Conservation (phyloP, 805 yeast species). For the Metschnikowia vanudenii region DNA sequence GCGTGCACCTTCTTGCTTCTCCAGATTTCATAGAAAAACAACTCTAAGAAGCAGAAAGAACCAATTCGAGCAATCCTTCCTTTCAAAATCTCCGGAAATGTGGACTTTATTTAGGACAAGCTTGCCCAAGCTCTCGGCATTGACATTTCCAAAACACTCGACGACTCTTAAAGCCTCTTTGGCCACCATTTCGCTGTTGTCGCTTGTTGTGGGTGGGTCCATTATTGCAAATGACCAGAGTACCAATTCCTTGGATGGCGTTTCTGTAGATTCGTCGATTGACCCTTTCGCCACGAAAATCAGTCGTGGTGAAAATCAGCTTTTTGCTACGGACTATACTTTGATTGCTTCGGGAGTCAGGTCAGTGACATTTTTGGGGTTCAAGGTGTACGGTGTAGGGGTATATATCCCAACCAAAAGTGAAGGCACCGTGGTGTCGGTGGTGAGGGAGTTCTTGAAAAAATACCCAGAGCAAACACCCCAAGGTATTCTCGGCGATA, state of each 20-base stretch:
- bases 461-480: constrained; percentile 7
- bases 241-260: constrained; percentile 21
- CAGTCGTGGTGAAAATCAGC: constrained; percentile 6
- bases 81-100: constrained; percentile 1
- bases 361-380: constrained; percentile 73
- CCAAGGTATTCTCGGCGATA: constrained; percentile 42
- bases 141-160: background rate
- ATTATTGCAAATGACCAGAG: constrained; percentile 22
- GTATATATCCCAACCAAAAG: constrained; percentile 71
- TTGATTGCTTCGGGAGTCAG: constrained; percentile 81
- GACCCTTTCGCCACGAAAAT: constrained; percentile 43
- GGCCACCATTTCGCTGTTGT: constrained; percentile 11
- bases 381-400: constrained; percentile 88
- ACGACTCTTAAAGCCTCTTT: constrained; percentile 3
- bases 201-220: constrained; percentile 19
- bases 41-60: no score
- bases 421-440: constrained; percentile 19
- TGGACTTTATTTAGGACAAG: constrained; percentile 1
- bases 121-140: background rate
- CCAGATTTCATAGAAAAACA: no score
- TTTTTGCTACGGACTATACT: constrained; percentile 40
- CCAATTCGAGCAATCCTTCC: no score
- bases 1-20: no score
- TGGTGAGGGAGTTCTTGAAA: constrained; percentile 9
- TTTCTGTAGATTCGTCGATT: constrained; percentile 51